A percentile compares a stretch with the other conserved stretches of the same genome.
These are phyloP conservation scores for Chytriomyces confervae DNA, from an alignment of 192 early-diverging fungal species.

Conservation along the genomic window DNA sequence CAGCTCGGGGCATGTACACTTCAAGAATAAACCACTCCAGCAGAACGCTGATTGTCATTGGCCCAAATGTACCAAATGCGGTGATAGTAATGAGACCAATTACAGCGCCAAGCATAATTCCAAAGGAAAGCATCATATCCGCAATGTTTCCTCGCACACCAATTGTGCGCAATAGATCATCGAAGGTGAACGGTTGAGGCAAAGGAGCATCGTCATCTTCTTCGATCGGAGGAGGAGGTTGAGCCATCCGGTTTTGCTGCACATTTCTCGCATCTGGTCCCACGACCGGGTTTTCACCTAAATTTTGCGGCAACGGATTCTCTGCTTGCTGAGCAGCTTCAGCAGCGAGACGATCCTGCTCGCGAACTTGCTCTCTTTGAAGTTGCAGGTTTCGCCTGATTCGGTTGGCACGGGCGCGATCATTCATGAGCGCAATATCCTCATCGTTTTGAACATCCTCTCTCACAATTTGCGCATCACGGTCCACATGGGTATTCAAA, in stretches of 20 bases:
- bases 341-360: neutral
- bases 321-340: neutral
- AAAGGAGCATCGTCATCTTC: neutral
- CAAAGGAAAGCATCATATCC: neutral
- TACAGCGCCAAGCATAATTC: neutral
- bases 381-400: too few species aligned
- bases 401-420: too few species aligned
- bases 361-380: neutral
- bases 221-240: neutral
- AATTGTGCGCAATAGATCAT: neutral
- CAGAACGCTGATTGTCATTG: neutral
- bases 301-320: neutral
- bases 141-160: neutral
- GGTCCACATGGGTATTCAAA: neutral
- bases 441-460: neutral
- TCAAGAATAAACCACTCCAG: neutral
- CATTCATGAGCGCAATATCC: neutral
- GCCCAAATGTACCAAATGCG: neutral
- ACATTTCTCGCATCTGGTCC: too few species aligned
- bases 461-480: neutral
- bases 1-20: neutral
- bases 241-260: too few species aligned
- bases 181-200: neutral
- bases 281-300: too few species aligned
- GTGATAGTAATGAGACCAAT: neutral